Evolutionary conservation across 2,329 filamentous ascomycete species (phyloP), one percentile per base, ranked within the genome.

Genomic region (Fusarium circinatum): DNA sequence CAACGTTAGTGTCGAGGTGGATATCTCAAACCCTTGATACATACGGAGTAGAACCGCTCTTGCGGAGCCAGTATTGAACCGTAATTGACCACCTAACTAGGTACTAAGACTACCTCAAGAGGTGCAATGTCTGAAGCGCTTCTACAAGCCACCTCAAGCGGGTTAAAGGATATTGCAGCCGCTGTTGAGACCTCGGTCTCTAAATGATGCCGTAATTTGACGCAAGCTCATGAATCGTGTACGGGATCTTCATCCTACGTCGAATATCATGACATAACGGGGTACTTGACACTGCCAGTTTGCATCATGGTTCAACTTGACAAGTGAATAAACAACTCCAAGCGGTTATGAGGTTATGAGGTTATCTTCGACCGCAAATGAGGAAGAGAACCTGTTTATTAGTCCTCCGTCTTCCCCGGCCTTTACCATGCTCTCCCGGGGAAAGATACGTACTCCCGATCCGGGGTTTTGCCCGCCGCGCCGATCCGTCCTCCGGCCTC

Each of bases 391-490:
- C 9, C 24, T 14, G 24, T 39, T n/a, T n/a, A 26, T 41, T 26
- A 7, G 11, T 42, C 39, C 57, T 51, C 60, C 57, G 57, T 51
- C n/a, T 26, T 44, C 38, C 17, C 65, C 51, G 70, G 60, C 48
- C 18, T 39, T 41, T 11, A 28, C 22, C 32, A 61, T 34, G 66
- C 17, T 42, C 18, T 47, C 24, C 67, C 42, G 58, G 39, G 45
- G 17, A 34, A 38, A 47, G 30, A 47, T 74, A 74, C 71, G 71
- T 74, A 74, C 67, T 63, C 67, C 63, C 71, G 58, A 60, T 59
- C 69, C 71, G 71, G 71, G 55, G 58, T 74, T 74, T 74, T 74
- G 54, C 71, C 71, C 71, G 57, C 70, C 57, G 51, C 55, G 67
- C 71, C 71, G 67, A 68, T 74, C 62, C 67, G 71, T 59, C 54